A percentile compares a stretch with the other conserved stretches of the same genome.
Evolutionary conservation across 176 grass and related monocot genomes (phyloP).

Genomic region (Oryza nivara): DNA sequence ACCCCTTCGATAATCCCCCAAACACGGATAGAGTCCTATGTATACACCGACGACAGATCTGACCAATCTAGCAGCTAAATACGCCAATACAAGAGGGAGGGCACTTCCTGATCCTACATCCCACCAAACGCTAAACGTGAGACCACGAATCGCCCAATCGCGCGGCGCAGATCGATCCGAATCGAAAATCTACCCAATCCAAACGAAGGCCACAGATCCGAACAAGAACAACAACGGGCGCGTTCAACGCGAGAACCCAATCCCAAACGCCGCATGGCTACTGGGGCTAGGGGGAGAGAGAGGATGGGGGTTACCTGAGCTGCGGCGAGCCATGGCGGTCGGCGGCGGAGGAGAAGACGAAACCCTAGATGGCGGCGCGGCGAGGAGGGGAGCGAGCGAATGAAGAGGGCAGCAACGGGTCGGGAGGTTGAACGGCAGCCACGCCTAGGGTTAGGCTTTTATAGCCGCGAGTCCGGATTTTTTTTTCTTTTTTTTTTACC

Average conservation of each 20-base stretch:
- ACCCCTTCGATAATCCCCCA: background rate
- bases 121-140: background rate
- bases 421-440: background rate
- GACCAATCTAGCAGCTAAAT: background rate
- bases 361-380: slow-evolving; percentile 61
- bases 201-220: background rate
- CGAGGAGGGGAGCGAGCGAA: background rate
- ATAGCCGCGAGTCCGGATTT: slow-evolving; percentile 10
- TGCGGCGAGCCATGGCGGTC: slow-evolving; percentile 68
- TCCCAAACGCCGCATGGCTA: too few species aligned
- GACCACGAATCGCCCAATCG: background rate
- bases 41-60: background rate
- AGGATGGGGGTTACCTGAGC: slow-evolving; percentile 43
- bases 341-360: background rate
- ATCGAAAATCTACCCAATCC: slow-evolving; percentile 11
- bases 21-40: background rate
- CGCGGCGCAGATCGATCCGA: background rate
- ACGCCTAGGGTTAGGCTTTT: slow-evolving; percentile 46
- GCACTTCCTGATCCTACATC: background rate
- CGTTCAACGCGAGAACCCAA: background rate
- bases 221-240: background rate
- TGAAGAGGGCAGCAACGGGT: slow-evolving; percentile 9
- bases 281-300: too few species aligned
- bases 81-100: background rate
- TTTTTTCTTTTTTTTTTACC: background rate